Conservation (phyloP, 2,329 filamentous ascomycete species). For the Talaromyces sp. region DNA sequence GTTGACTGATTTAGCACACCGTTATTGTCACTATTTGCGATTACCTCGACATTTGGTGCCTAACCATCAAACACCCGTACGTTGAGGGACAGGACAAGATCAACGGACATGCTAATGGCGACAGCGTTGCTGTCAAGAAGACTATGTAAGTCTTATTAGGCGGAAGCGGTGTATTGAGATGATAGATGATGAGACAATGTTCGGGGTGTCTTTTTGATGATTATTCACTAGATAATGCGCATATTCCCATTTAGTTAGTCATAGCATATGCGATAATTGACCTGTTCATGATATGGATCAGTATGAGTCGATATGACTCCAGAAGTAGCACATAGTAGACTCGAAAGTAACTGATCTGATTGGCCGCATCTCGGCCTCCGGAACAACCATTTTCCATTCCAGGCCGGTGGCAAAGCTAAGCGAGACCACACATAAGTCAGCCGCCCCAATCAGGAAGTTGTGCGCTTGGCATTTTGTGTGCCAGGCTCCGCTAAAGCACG, state of each 20-base stretch:
- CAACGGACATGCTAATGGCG: conserved; percentile 22
- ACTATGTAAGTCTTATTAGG: background rate
- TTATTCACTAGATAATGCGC: background rate
- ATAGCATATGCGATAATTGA: background rate
- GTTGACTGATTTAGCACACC: conserved; percentile 55
- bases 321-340: background rate
- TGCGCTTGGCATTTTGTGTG: conserved; percentile 2
- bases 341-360: background rate
- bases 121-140: conserved; percentile 14
- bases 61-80: conserved; percentile 87
- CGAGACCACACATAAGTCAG: conserved; percentile 18
- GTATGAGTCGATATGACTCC: conserved; percentile 3
- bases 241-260: conserved; percentile 3
- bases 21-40: conserved; percentile 98
- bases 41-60: conserved; percentile 95
- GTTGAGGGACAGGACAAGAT: conserved; percentile 36
- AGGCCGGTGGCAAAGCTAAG: conserved; percentile 19
- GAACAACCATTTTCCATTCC: background rate
- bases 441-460: background rate
- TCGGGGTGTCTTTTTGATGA: background rate
- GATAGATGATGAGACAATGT: background rate
- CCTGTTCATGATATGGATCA: background rate
- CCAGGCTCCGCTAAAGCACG: background rate
- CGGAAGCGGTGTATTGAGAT: background rate
- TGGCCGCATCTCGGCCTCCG: background rate